A percentile compares a stretch with the other conserved stretches of the same genome.
phyloP scores from a whole-genome alignment of 768 basidiomycete species.

The Lactifluus volemus region DNA sequence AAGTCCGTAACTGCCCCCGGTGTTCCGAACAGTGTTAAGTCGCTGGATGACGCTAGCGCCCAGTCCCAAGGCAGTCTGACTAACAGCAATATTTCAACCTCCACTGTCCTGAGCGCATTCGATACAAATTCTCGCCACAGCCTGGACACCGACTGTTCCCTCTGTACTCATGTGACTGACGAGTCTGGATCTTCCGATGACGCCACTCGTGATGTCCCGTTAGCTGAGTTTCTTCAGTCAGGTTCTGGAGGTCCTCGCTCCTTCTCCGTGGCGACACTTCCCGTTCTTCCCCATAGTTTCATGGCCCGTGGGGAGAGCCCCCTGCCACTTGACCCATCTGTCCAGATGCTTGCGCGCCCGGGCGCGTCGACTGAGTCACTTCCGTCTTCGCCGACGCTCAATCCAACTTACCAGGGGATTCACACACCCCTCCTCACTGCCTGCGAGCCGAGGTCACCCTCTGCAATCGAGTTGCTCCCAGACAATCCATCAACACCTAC shows the following conservation, averaged over 20 bases:
- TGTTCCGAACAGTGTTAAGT: slow-evolving; percentile 8
- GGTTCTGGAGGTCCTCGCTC: slow-evolving; percentile 16
- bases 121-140: slow-evolving; percentile 10
- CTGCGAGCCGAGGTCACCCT: background rate
- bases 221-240: background rate
- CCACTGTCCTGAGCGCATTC: slow-evolving; percentile 9
- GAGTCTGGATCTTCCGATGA: slow-evolving; percentile 7
- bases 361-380: slow-evolving; percentile 69
- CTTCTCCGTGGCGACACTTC: slow-evolving; percentile 30
- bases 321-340: slow-evolving; percentile 57
- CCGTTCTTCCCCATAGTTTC: slow-evolving; percentile 21
- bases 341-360: slow-evolving; percentile 67
- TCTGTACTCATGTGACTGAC: slow-evolving; percentile 10
- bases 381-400: slow-evolving; percentile 27
- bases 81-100: slow-evolving; percentile 6
- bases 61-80: slow-evolving; percentile 7
- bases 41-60: slow-evolving; percentile 9
- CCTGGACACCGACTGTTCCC: slow-evolving; percentile 4
- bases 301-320: slow-evolving; percentile 31
- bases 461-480: background rate
- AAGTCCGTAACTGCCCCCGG: slow-evolving; percentile 1
- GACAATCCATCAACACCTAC: slow-evolving; percentile 9
- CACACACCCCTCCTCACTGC: background rate
- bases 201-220: background rate
- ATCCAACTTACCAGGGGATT: slow-evolving; percentile 27